Evolutionary conservation across 192 early-diverging fungal species (phyloP), one percentile per base, ranked within the genome.

Genomic region (Glomus cerebriforme): DNA sequence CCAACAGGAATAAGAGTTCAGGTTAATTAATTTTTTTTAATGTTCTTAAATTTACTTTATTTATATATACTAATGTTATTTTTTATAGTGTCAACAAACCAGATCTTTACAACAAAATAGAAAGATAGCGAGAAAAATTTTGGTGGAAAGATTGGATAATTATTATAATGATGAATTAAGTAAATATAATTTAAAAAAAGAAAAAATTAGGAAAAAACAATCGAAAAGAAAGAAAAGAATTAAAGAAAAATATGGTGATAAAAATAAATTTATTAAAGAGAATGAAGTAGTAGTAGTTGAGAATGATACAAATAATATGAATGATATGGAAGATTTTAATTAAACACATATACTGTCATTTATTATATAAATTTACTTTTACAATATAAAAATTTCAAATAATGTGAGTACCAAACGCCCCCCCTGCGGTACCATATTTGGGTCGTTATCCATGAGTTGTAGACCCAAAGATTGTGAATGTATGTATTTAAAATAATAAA

Each of bases 41-140:
- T 31, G 8, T 34, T 32, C 43, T 63, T 29, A 29, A 27, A 71
- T 45, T 27, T 24, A 15, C 39, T 19, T 73, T 58, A 58, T 35
- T 59, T 35, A 13, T 58, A 32, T 29, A 72, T 59, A 17, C 5
- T 1, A 24, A 19, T 45, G 7, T 15, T 29, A n/a, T 43, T 68
- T 35, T n/a, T 15, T 34, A 49, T 75, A 88, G 77, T 95, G 93
- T 65, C 93, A 95, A 68, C 90, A 93, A 32, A 93, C 92, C 0
- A 82, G 93, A 39, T 93, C 91, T 19, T 77, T 93, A 59, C 87
- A 89, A 34, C 88, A 92, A 78, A 95, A 95, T 78, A 88, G 93
- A 76, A 89, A 89, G 37, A 87, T 93, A 39, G 93, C 93, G 1
- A 75, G 87, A 59, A 90, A 91, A 66, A 81, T 93, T 32, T 78